phyloP scores from a whole-genome alignment of 805 yeast species.

The Kuraishia molischiana region DNA sequence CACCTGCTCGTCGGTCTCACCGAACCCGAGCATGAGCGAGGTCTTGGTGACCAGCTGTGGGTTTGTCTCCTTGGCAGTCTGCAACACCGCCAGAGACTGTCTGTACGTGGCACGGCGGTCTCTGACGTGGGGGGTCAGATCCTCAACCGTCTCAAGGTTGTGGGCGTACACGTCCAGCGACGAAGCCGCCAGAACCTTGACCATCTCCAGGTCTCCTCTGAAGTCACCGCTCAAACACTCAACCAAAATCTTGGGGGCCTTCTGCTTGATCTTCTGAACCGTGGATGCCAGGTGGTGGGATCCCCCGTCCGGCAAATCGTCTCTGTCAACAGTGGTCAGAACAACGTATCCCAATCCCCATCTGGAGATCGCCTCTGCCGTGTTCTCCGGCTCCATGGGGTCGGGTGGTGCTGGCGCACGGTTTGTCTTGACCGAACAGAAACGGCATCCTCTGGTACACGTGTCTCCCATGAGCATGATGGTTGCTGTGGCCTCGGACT shows the following conservation, averaged over 20 bases:
- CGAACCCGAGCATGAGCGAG: constrained; percentile 92
- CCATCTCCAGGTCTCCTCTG: constrained; percentile 81
- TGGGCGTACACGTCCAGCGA: constrained; percentile 97
- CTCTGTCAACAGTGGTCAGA: constrained; percentile 94
- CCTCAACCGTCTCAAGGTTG: constrained; percentile 94
- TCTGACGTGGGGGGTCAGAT: constrained; percentile 85
- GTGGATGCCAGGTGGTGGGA: constrained; percentile 86
- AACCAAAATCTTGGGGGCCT: constrained; percentile 85
- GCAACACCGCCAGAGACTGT: constrained; percentile 72
- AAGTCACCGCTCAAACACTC: constrained; percentile 95
- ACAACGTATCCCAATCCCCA: constrained; percentile 99
- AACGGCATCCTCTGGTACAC: constrained; percentile 98
- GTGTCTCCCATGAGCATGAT: constrained; percentile 98
- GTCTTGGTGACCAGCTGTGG: constrained; percentile 83
- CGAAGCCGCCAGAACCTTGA: constrained; percentile 66
- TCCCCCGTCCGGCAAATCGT: constrained; percentile 90
- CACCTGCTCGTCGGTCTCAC: constrained; percentile 90
- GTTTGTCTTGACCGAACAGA: constrained; percentile 93
- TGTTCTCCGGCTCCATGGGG: constrained; percentile 94
- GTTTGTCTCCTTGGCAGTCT: constrained; percentile 69
- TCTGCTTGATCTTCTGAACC: constrained; percentile 70
- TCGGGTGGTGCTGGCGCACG: constrained; percentile 83
- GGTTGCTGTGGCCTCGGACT: constrained; percentile 92
- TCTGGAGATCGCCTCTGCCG: constrained; percentile 93
- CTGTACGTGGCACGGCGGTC: constrained; percentile 95